Evolutionary conservation across 2,329 filamentous ascomycete genomes (phyloP).

Genomic region (Exophiala viscosa): DNA sequence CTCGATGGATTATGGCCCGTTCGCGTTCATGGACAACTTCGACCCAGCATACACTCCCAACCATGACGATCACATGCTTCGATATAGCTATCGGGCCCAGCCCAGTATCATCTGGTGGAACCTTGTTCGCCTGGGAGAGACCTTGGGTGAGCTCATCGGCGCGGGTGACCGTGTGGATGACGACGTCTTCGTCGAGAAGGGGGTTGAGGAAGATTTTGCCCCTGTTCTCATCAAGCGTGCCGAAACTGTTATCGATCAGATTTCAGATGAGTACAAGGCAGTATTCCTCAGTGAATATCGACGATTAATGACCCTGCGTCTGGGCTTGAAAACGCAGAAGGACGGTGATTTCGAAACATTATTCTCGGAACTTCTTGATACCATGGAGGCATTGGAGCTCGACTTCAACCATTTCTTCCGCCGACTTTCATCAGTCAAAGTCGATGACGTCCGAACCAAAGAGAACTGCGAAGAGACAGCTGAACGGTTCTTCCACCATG

Average conservation of each 20-base stretch:
- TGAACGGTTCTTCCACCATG: slow-evolving; percentile 72
- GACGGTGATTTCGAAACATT: slow-evolving; percentile 74
- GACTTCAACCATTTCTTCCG: slow-evolving; percentile 97
- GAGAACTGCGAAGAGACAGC: slow-evolving; percentile 63
- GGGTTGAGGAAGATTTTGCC: slow-evolving; percentile 66
- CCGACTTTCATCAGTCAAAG: slow-evolving; percentile 61
- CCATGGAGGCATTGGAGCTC: slow-evolving; percentile 73
- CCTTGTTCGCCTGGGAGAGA: slow-evolving; percentile 83
- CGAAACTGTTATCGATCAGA: slow-evolving; percentile 74
- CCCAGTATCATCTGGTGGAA: slow-evolving; percentile 99
- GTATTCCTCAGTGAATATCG: slow-evolving; percentile 90
- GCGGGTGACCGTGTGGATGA: slow-evolving; percentile 70
- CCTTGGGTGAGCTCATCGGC: slow-evolving; percentile 82
- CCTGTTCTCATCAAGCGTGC: slow-evolving; percentile 71
- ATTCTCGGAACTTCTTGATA: slow-evolving; percentile 78
- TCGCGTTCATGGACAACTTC: slow-evolving; percentile 96
- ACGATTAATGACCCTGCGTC: slow-evolving; percentile 70
- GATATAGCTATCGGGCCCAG: slow-evolving; percentile 92
- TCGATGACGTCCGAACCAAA: slow-evolving; percentile 62
- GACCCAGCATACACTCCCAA: slow-evolving; percentile 94
- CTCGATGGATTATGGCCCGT: slow-evolving; percentile 91
- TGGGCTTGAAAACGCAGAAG: slow-evolving; percentile 69
- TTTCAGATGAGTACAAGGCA: slow-evolving; percentile 81
- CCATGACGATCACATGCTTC: slow-evolving; percentile 82
- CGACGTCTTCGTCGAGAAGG: slow-evolving; percentile 65